Percentiles rank a stretch among this genome's conserved stretches.
phyloP scores from a whole-genome alignment of 768 basidiomycete species.

The Clitopilus passeckerianus region DNA sequence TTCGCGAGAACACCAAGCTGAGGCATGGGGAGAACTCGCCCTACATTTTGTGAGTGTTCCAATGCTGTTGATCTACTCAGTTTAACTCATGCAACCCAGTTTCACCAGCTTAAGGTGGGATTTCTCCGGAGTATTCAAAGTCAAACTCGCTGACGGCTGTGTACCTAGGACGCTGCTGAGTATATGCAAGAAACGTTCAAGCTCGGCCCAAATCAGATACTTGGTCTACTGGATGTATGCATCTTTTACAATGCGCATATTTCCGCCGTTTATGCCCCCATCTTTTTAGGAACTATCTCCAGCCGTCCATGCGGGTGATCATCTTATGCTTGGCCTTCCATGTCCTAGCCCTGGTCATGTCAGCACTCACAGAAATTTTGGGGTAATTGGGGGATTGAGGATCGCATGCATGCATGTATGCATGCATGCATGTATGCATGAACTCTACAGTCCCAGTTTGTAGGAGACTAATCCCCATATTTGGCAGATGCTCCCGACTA shows the following conservation, averaged over 20 bases:
- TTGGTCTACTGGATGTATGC: slow-evolving; percentile 5
- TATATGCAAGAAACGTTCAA: slow-evolving; percentile 3
- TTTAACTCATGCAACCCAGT: neutral
- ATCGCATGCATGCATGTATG: slow-evolving; percentile 7
- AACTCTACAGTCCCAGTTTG: neutral
- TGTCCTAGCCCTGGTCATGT: slow-evolving; percentile 1
- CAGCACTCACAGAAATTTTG: slow-evolving; percentile 5
- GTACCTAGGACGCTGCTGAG: neutral
- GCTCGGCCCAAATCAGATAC: neutral
- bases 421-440: slow-evolving; percentile 7
- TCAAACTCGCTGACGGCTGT: neutral
- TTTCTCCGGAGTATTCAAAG: neutral
- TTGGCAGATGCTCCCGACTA: neutral
- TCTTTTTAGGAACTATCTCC: slow-evolving; percentile 1
- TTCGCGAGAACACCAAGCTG: neutral
- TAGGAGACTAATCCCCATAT: neutral
- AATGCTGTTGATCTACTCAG: neutral
- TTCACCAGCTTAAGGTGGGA: slow-evolving; percentile 7
- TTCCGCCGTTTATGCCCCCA: neutral
- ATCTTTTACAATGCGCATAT: neutral
- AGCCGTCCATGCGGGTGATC: neutral
- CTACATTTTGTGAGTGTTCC: slow-evolving; percentile 5
- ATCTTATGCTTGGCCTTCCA: slow-evolving; percentile 10
- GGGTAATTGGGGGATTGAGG: slow-evolving; percentile 4
- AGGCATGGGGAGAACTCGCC: slow-evolving; percentile 3